phyloP scores from a whole-genome alignment of 2,329 filamentous ascomycete species.

The Talaromyces sp. region DNA sequence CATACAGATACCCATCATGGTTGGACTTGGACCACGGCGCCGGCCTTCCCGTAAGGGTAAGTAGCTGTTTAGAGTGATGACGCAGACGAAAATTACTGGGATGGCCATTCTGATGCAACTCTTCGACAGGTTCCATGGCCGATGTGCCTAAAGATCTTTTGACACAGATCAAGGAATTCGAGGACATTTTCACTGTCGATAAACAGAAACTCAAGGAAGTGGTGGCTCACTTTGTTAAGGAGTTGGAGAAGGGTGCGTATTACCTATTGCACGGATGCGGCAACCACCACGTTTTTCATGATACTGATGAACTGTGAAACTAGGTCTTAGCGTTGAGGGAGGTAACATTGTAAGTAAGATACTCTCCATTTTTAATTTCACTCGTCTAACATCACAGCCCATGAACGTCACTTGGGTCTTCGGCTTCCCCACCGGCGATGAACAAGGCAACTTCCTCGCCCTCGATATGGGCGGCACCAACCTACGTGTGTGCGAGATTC shows the following conservation, averaged over 20 bases:
- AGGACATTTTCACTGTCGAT: slow-evolving; percentile 77
- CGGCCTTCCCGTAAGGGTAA: slow-evolving; percentile 70
- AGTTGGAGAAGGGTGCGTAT: slow-evolving; percentile 74
- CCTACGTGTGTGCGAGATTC: slow-evolving; percentile 89
- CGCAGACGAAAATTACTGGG: slow-evolving; percentile 14
- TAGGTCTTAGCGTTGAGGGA: slow-evolving; percentile 78
- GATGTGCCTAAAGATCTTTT: slow-evolving; percentile 84
- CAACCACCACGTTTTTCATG: not conserved
- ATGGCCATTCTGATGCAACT: not conserved
- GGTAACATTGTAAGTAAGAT: slow-evolving; percentile 75
- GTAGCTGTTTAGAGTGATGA: slow-evolving; percentile 33
- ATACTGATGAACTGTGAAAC: slow-evolving; percentile 12
- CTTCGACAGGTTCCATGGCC: slow-evolving; percentile 70
- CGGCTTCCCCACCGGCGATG: slow-evolving; percentile 78
- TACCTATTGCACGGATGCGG: not conserved
- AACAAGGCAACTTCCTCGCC: slow-evolving; percentile 82
- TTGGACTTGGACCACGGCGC: slow-evolving; percentile 60
- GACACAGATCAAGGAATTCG: slow-evolving; percentile 75
- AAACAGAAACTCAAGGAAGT: slow-evolving; percentile 80
- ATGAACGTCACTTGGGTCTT: slow-evolving; percentile 99
- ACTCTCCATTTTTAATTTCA: not conserved
- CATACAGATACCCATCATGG: slow-evolving; percentile 52
- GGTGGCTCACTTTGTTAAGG: slow-evolving; percentile 80
- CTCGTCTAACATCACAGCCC: slow-evolving; percentile 54
- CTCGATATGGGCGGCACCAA: slow-evolving; percentile 97